phyloP scores from a whole-genome alignment of 345 rosid genomes.

The Kandelia obovata region DNA sequence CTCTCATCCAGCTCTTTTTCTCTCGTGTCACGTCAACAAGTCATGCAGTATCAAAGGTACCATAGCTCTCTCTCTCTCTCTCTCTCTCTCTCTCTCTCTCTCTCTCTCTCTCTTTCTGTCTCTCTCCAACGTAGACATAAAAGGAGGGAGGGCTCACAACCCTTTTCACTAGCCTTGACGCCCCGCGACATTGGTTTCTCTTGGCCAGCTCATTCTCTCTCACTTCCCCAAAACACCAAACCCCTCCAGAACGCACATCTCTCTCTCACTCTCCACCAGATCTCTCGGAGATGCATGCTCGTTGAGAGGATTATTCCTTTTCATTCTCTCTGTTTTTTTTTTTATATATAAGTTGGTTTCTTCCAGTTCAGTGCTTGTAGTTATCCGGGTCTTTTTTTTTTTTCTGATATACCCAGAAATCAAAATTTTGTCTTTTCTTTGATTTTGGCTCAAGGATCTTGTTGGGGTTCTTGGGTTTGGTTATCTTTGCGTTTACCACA shows the following conservation, averaged over 20 bases:
- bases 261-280: slow-evolving; percentile 34
- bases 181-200: slow-evolving; percentile 28
- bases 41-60: slow-evolving; percentile 19
- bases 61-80: slow-evolving; percentile 11
- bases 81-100: slow-evolving; percentile 7
- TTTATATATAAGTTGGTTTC: background rate
- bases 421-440: slow-evolving; percentile 19
- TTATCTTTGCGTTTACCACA: background rate
- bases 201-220: slow-evolving; percentile 53
- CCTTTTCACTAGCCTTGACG: too few species aligned
- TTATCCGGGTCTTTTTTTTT: slow-evolving; percentile 33
- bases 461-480: slow-evolving; percentile 9
- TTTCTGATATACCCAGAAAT: slow-evolving; percentile 34
- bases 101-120: slow-evolving; percentile 11
- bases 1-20: slow-evolving; percentile 1
- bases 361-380: background rate
- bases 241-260: slow-evolving; percentile 17
- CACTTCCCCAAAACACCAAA: slow-evolving; percentile 7
- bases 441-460: slow-evolving; percentile 17
- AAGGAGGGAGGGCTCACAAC: too few species aligned
- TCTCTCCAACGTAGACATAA: too few species aligned
- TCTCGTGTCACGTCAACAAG: slow-evolving; percentile 58
- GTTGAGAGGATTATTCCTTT: slow-evolving; percentile 13
- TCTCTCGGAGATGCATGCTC: slow-evolving; percentile 58
- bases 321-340: slow-evolving; percentile 9